Conservation (phyloP, 2,329 filamentous ascomycete species). For the Emergomyces pasteurianus region DNA sequence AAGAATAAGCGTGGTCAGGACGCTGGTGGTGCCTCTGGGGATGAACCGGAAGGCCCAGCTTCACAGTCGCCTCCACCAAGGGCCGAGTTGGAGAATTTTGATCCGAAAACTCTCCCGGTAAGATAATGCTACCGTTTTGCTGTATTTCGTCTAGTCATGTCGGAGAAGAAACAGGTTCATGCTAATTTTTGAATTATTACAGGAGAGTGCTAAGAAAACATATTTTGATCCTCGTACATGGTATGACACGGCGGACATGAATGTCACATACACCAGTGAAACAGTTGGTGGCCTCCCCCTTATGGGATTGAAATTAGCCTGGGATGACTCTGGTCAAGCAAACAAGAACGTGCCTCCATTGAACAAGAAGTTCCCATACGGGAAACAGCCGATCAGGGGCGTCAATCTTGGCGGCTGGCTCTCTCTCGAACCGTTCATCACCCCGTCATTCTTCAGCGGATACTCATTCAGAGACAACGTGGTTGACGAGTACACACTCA, state of each 20-base stretch:
- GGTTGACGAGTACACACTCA: conserved; percentile 80
- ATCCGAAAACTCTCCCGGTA: conserved; percentile 47
- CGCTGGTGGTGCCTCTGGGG: conserved; percentile 14
- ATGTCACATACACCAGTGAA: conserved; percentile 78
- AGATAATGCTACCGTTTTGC: conserved; percentile 6
- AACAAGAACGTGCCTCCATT: conserved; percentile 73
- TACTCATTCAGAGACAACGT: conserved; percentile 52
- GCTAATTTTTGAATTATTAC: conserved; percentile 10
- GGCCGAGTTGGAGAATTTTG: conserved; percentile 42
- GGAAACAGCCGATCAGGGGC: conserved; percentile 66
- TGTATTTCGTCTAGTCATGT: not conserved
- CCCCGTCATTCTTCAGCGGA: conserved; percentile 72
- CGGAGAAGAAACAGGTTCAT: not conserved
- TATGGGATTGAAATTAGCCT: conserved; percentile 76
- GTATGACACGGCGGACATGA: conserved; percentile 84
- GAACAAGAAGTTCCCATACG: conserved; percentile 66
- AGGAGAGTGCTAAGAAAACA: conserved; percentile 54
- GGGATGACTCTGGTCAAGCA: conserved; percentile 69
- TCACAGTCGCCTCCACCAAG: conserved; percentile 22
- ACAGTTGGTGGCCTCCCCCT: conserved; percentile 78
- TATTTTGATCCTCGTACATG: conserved; percentile 83
- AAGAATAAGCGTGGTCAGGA: conserved; percentile 39
- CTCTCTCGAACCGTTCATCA: conserved; percentile 87
- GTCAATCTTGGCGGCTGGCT: conserved; percentile 94
- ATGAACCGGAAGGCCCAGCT: conserved; percentile 15